Base-by-base conservation (phyloP, 176 grass and related monocot genomes). In the Oryza officinalis region DNA sequence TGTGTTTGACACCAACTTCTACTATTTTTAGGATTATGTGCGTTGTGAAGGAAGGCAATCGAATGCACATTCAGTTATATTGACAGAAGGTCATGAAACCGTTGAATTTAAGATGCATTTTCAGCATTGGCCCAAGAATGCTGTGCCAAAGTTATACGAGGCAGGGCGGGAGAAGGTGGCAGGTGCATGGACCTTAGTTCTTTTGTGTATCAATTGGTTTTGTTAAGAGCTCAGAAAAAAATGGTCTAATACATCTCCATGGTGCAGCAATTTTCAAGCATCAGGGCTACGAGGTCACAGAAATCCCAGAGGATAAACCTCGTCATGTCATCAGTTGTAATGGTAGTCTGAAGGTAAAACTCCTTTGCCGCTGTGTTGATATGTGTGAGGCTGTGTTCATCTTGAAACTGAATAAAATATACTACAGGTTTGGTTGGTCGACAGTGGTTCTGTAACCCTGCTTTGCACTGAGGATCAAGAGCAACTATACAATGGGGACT, bases 181-280 rank as follows among this genome's bases (percentile, higher is more conserved):
- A 93, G 94, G 94, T 96, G 22, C 33, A 59, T 59, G n/a, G 17
- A 38, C 72, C 72, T 72, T 72, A 32, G 1, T 80, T 15, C 11
- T 37, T 76, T 81, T 26, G 3, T 65, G 4, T 50, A 76, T 25
- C 27, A 49, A 28, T 49, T 87, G 12, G 7, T 78, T 80, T 17
- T 14, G 27, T 76, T 10, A 50, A 43, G 15, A 70, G 41, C 22
- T 40, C 65, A 22, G 49, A 32, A 27, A 75, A 75, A 80, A 26
- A 50, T 13, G 15, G 40, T 76, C 80, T 84, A 75, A 90, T 71
- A 31, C 73, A 45, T 33, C 37, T 63, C 85, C 54, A 65, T 81
- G 54, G 28, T 89, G 74, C 83, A 96, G 94, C 90, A 76, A 92
- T 96, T 67, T 93, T 96, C 89, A 96, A 96, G 83, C 86, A 93